Evolutionary conservation across 2,329 filamentous ascomycete genomes (phyloP).

Genomic region (Ophiobolus disseminans): DNA sequence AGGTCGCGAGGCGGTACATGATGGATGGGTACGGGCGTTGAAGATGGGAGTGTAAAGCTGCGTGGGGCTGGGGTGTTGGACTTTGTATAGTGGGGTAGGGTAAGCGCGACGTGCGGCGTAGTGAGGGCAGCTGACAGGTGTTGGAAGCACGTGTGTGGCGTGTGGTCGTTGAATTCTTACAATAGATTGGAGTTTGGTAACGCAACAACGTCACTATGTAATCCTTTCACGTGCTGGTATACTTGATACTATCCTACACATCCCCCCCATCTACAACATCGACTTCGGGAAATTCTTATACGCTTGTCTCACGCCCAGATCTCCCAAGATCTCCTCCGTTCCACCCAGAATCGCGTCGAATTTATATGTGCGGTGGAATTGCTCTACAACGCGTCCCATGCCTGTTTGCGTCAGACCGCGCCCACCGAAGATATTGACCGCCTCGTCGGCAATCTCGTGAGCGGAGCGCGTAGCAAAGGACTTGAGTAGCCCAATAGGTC

Average conservation of each 20-base stretch:
- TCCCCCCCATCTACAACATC: constrained; percentile 65
- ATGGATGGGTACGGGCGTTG: too few relatives aligned
- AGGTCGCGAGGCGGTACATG: too few relatives aligned
- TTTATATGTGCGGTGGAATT: constrained; percentile 85
- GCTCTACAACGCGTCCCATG: constrained; percentile 83
- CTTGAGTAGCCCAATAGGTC: constrained; percentile 84
- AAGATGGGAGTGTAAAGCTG: too few relatives aligned
- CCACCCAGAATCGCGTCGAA: constrained; percentile 72
- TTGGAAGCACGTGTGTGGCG: too few relatives aligned
- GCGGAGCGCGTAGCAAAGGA: constrained; percentile 77
- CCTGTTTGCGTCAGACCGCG: constrained; percentile 79
- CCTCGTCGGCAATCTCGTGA: constrained; percentile 83
- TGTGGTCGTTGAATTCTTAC: too few relatives aligned
- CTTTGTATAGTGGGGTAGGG: too few relatives aligned
- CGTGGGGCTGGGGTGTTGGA: too few relatives aligned
- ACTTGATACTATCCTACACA: constrained; percentile 9
- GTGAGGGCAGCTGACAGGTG: too few relatives aligned
- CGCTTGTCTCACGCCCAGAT: constrained; percentile 83
- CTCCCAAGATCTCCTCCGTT: constrained; percentile 81
- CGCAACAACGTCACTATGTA: too few relatives aligned
- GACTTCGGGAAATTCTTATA: constrained; percentile 85
- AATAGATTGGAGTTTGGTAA: too few relatives aligned
- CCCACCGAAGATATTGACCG: constrained; percentile 86
- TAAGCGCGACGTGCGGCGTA: too few relatives aligned
- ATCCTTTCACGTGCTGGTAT: not conserved